These are phyloP conservation scores for Aspergillus candidus DNA, from an alignment of 2,329 filamentous ascomycete species.

Conservation along the genomic window DNA sequence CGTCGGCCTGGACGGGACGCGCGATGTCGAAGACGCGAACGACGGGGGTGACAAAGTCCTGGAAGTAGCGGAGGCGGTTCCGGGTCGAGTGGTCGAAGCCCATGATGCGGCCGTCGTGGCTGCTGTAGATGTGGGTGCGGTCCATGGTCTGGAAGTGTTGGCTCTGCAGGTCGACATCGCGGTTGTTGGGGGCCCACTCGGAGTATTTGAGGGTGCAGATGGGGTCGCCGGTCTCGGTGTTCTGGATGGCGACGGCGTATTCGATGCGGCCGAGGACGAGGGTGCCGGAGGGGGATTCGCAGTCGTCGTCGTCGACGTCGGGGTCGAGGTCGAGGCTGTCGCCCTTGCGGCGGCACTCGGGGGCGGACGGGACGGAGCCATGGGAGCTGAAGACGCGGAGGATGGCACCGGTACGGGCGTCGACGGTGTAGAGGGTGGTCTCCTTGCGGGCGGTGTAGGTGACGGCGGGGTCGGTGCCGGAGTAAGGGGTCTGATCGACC, in stretches of 20 bases:
- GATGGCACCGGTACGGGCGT: slow-evolving; percentile 76
- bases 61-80: slow-evolving; percentile 56
- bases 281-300: slow-evolving; percentile 65
- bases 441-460: slow-evolving; percentile 90
- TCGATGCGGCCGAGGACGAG: slow-evolving; percentile 80
- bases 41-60: slow-evolving; percentile 69
- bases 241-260: slow-evolving; percentile 81
- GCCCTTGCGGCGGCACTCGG: slow-evolving; percentile 69
- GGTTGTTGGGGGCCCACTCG: slow-evolving; percentile 91
- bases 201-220: slow-evolving; percentile 89
- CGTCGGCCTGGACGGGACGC: slow-evolving; percentile 61
- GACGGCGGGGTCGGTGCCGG: slow-evolving; percentile 66
- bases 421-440: slow-evolving; percentile 80
- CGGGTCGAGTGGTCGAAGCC: slow-evolving; percentile 64
- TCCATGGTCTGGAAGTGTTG: slow-evolving; percentile 79
- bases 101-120: slow-evolving; percentile 76
- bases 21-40: slow-evolving; percentile 85
- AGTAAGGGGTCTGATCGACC: slow-evolving; percentile 77
- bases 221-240: slow-evolving; percentile 62
- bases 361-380: slow-evolving; percentile 62
- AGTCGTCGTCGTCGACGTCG: slow-evolving; percentile 51
- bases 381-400: slow-evolving; percentile 76
- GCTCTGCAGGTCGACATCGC: slow-evolving; percentile 76
- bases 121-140: slow-evolving; percentile 80
- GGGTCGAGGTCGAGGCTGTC: slow-evolving; percentile 56